Conservation (phyloP, 2,329 filamentous ascomycete genomes). For the Gyromitra esculenta region DNA sequence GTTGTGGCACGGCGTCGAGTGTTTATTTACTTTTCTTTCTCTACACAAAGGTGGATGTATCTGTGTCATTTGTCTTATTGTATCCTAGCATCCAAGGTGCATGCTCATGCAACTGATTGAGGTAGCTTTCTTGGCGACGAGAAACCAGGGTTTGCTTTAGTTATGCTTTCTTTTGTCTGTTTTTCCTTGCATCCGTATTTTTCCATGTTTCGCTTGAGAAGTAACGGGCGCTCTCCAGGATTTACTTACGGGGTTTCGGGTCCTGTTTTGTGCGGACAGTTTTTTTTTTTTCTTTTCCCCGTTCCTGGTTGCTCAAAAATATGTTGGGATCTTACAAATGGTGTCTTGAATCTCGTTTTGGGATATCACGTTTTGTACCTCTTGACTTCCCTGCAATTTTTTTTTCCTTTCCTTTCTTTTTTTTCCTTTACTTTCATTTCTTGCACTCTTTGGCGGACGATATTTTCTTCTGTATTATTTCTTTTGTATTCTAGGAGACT, state of each 20-base stretch:
- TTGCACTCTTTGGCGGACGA: slow-evolving; percentile 39
- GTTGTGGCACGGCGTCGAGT: slow-evolving; percentile 51
- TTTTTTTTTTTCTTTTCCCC: slow-evolving; percentile 5
- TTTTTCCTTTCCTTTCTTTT: background rate
- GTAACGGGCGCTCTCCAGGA: slow-evolving; percentile 34
- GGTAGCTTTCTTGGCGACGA: slow-evolving; percentile 33
- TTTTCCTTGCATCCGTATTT: slow-evolving; percentile 26
- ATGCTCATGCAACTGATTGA: slow-evolving; percentile 37
- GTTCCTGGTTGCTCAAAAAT: slow-evolving; percentile 31
- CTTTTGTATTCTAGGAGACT: slow-evolving; percentile 51
- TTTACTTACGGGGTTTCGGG: slow-evolving; percentile 24
- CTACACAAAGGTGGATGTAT: slow-evolving; percentile 49
- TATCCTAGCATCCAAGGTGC: slow-evolving; percentile 51
- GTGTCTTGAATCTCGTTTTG: slow-evolving; percentile 35
- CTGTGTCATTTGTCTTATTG: slow-evolving; percentile 47
- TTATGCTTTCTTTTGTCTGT: slow-evolving; percentile 20
- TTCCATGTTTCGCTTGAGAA: slow-evolving; percentile 22
- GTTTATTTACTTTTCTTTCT: slow-evolving; percentile 49
- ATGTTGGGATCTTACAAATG: slow-evolving; percentile 33
- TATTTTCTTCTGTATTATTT: slow-evolving; percentile 38
- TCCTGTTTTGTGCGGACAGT: slow-evolving; percentile 37
- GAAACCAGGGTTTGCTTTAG: slow-evolving; percentile 39
- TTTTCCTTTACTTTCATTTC: slow-evolving; percentile 15
- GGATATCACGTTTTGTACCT: slow-evolving; percentile 32
- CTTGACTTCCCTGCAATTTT: slow-evolving; percentile 18